Base-by-base conservation (phyloP, 768 basidiomycete species). In the Tulasnella sp. region DNA sequence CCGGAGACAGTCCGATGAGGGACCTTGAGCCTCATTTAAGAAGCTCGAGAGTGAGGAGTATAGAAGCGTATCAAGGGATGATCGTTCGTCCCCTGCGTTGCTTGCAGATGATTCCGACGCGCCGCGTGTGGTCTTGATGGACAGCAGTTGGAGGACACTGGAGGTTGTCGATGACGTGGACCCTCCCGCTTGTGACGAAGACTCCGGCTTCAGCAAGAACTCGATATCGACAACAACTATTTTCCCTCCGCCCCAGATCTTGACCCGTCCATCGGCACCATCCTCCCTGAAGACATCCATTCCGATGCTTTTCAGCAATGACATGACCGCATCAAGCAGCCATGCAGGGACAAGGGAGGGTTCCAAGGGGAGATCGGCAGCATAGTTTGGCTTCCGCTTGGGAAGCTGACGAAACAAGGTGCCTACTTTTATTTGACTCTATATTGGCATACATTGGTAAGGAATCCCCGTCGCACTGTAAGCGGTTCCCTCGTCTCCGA, bases 211-310 rank as follows among this genome's bases (percentile, higher is more conserved):
- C 76, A 90, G 81, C 17, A 84, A 80, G 78, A 94, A 87, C 79
- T 92, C 90, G 77, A 93, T 86, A 81, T 94, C 93, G 74, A 93
- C 83, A 40, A 93, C 92, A 12, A 94, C 84, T n/a, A 93, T 89
- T 81, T 92, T 92, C 1, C 93, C 93, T 3, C 89, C 93, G 45
- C 93, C 86, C 25, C 90, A 86, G 49, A 92, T 83, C 0, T 86
- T 89, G 52, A 86, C 83, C 34, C 84, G 84, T 19, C 86, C 87
- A 45, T 85, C 85, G 25, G 83, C 83, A 67, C 88, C 86, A 19
- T 80, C 80, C 78, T 93, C 92, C 77, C 86, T 88, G 84, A 91
- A 93, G 3, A 89, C 85, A 79, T 93, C 91, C 91, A 93, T 91
- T 36, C 90, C 91, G 5, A 86, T 89, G 36, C 86, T 83, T 22